Conservation (phyloP, 2,329 filamentous ascomycete genomes). For the Trichoderma simmonsii region DNA sequence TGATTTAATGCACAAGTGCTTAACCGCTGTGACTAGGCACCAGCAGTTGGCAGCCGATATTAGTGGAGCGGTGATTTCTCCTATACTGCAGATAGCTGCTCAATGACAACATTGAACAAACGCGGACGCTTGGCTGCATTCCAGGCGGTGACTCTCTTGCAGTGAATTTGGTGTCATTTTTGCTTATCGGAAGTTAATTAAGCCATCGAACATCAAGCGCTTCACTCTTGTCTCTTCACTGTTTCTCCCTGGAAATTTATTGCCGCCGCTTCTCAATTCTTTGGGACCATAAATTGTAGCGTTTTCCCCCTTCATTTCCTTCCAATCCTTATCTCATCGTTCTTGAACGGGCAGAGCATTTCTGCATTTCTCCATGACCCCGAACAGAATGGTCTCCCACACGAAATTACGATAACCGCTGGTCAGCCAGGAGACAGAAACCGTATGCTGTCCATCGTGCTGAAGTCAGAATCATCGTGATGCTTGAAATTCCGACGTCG, state of each 20-base stretch:
- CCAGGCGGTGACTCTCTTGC: not conserved
- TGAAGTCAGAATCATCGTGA: not conserved
- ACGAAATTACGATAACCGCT: no score
- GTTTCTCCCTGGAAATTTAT: no score
- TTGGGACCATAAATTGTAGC: no score
- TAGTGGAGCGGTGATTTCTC: not conserved
- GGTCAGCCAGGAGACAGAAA: not conserved
- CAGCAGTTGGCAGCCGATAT: not conserved
- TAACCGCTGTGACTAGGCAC: not conserved
- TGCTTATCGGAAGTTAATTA: not conserved
- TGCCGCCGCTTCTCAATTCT: no score
- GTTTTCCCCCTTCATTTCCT: no score
- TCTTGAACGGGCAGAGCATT: no score
- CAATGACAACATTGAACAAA: not conserved
- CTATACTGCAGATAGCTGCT: not conserved
- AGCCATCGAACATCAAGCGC: no score
- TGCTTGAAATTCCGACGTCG: not conserved
- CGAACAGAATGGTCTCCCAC: no score
- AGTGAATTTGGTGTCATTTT: not conserved
- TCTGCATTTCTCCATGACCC: no score
- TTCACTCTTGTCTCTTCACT: no score
- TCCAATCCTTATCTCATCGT: no score
- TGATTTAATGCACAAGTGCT: not conserved
- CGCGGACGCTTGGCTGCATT: not conserved
- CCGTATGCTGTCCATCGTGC: not conserved